phyloP scores from a whole-genome alignment of 139 green algal species.

The Micractinium sp. region DNA sequence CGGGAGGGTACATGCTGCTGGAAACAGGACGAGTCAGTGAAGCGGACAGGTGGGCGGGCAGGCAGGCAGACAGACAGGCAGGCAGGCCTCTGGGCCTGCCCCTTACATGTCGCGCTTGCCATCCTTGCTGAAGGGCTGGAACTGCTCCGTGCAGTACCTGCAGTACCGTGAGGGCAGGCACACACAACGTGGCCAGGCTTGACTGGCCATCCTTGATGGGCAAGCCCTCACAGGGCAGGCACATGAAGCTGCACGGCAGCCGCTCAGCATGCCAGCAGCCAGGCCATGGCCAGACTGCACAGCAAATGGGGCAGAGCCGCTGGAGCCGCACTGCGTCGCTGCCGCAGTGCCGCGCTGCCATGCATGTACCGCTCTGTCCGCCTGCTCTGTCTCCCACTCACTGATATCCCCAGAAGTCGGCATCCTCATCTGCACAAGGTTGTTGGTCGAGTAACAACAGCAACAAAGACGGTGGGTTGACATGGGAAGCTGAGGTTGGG shows the following conservation, averaged over 20 bases:
- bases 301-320: background rate
- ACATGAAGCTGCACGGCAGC: no score
- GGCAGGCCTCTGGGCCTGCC: no score
- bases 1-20: background rate
- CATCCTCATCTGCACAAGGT: conserved; percentile 58
- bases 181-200: background rate
- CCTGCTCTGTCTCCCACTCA: background rate
- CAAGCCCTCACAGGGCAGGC: no score
- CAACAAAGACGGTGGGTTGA: background rate
- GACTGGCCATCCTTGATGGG: background rate
- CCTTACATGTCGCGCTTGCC: conserved; percentile 53
- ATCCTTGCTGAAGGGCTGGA: conserved; percentile 54
- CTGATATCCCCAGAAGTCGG: conserved; percentile 68
- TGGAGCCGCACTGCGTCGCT: background rate
- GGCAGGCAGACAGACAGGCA: no score
- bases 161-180: background rate
- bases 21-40: no score
- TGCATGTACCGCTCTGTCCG: no score
- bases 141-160: conserved; percentile 53
- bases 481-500: background rate
- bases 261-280: no score
- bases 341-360: background rate
- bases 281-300: background rate
- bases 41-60: no score
- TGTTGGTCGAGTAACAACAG: background rate